A percentile compares a stretch with the other conserved stretches of the same genome.
Conservation (phyloP, 108 stramenopile species). For the Cyclotella distinguenda region DNA sequence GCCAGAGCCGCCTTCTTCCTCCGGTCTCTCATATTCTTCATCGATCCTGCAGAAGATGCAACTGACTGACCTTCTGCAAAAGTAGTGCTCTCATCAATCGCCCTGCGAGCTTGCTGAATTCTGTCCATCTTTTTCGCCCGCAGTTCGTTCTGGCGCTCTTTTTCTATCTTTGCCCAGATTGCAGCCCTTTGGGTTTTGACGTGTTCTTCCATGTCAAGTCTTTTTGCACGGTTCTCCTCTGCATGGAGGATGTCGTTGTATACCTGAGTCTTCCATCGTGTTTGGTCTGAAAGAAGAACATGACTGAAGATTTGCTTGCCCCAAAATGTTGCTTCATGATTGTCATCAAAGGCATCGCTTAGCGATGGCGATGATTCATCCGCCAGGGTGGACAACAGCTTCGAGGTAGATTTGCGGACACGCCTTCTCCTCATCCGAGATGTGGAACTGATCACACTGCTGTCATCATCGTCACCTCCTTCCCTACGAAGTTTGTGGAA, state of each 20-base stretch:
- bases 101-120: neutral
- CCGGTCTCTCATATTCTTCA: conserved; percentile 14
- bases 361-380: neutral
- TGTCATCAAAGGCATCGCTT: conserved; percentile 1
- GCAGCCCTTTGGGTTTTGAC: neutral
- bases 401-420: conserved; percentile 21
- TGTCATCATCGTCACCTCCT: conserved; percentile 31
- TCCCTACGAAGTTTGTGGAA: conserved; percentile 41
- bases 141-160: conserved; percentile 5
- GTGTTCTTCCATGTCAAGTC: neutral
- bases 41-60: neutral
- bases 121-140: conserved; percentile 10
- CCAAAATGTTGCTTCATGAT: conserved; percentile 6
- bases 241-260: conserved; percentile 11
- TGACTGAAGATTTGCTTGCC: conserved; percentile 3
- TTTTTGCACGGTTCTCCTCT: conserved; percentile 11
- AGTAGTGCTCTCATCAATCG: neutral
- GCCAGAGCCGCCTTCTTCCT: neutral
- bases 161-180: conserved; percentile 1
- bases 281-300: conserved; percentile 6
- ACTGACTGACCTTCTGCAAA: neutral
- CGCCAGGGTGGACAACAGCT: neutral
- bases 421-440: conserved; percentile 36
- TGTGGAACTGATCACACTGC: conserved; percentile 30
- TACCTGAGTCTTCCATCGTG: conserved; percentile 13